Base-by-base conservation (phyloP, 1,284 basidiomycete species). In the Pseudozyma flocculosa region DNA sequence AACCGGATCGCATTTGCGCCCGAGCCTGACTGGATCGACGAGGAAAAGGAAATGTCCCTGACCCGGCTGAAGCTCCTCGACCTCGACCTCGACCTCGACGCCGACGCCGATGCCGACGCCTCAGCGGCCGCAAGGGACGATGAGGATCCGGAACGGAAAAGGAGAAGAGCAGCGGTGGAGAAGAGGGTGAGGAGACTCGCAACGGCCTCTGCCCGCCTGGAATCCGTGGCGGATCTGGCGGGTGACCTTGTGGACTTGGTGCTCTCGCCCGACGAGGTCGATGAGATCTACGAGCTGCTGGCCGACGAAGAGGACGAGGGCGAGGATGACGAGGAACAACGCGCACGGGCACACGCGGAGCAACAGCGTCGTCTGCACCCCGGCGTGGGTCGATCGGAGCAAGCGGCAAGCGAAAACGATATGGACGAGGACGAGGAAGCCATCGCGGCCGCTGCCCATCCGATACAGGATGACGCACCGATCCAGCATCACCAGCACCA, bases 221-320 rank as follows among this genome's bases (percentile, higher is more conserved):
- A 69, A 21, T 54, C 60, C 39, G 64, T 72, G 4, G 66, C 69
- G 2, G 63, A 63, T 23, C 56, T 65, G 3, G 71, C 70, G 0
- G 61, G 64, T 1, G 70, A 73, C 32, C 50, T 75, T 51, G 45
- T 70, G 23, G 70, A 75, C 39, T 37, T 72, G 14, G 66, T 75
- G 15, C 47, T 75, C 3, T 58, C 64, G 23, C 72, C 72, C 2
- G 68, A 65, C 13, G 72, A 75, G 48, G 62, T 67, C 13, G 71
- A 75, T 34, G 50, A 49, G 3, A 60, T 70, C 0, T 75, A 66
- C 40, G 72, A 75, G 29, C 39, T 71, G 22, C 43, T 73, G 17
- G 61, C 50, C 1, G 32, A 29, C 15, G 61, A 60, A 14, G 61
- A 58, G n/a, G 54, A 53, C 3, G 62, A 50, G 9, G 56, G 14